Evolutionary conservation across 169 alveolate species (phyloP).

Genomic region (Plasmodium gonderi): DNA sequence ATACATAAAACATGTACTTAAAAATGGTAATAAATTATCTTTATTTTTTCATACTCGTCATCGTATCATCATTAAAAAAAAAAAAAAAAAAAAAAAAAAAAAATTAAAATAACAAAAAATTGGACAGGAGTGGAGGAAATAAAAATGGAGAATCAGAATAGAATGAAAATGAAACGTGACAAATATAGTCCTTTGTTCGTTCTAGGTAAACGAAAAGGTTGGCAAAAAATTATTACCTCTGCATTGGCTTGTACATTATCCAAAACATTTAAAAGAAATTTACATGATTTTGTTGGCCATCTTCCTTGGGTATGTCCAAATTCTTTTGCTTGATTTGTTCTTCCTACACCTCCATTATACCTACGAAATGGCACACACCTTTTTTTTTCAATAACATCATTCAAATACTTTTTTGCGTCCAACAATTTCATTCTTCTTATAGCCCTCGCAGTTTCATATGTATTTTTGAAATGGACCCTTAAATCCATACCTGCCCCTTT

Average conservation of each 20-base stretch:
- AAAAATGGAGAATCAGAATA: constrained; percentile 46
- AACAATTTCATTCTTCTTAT: constrained; percentile 94
- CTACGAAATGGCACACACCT: constrained; percentile 97
- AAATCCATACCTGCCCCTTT: constrained; percentile 88
- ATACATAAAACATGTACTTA: constrained; percentile 80
- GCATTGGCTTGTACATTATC: constrained; percentile 96
- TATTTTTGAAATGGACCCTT: constrained; percentile 96
- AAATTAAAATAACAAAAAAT: neutral
- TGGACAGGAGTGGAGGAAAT: neutral
- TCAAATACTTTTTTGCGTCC: constrained; percentile 94
- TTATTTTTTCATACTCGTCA: constrained; percentile 76
- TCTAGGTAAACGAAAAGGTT: neutral
- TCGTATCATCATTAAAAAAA: constrained; percentile 72
- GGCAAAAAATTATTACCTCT: constrained; percentile 84
- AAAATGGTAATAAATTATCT: constrained; percentile 45
- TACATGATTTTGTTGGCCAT: constrained; percentile 98
- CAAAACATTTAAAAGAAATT: constrained; percentile 92
- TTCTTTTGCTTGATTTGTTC: constrained; percentile 97
- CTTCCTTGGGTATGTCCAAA: constrained; percentile 96
- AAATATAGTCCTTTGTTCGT: constrained; percentile 77
- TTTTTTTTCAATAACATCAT: constrained; percentile 96
- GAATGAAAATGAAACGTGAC: neutral
- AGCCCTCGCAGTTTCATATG: constrained; percentile 97
- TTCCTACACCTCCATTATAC: constrained; percentile 97
- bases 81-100: constrained; percentile 16